These are phyloP conservation scores for Umbelopsis isabellina DNA, from an alignment of 192 early-diverging fungal genomes.

Conservation along the genomic window DNA sequence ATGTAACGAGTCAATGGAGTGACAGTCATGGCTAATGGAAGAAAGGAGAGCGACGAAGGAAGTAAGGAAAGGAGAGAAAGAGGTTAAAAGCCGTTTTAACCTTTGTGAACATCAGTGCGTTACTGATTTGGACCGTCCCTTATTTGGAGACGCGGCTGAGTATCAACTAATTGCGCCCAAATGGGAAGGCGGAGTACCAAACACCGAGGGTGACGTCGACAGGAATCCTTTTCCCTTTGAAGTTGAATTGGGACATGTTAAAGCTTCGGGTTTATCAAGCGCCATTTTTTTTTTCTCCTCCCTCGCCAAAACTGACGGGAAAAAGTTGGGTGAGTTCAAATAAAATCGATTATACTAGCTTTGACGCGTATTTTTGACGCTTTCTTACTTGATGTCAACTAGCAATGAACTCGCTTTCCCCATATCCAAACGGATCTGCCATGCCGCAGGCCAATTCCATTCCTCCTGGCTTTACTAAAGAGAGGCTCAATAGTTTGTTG, in stretches of 20 bases:
- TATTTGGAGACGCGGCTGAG: too few relatives aligned
- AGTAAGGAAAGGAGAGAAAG: neutral
- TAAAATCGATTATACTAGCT: neutral
- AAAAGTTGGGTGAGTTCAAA: slow-evolving; percentile 23
- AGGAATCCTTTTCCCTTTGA: neutral
- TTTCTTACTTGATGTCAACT: slow-evolving; percentile 11
- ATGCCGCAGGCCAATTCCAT: slow-evolving; percentile 17
- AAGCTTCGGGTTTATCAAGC: neutral
- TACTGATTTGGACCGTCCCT: neutral
- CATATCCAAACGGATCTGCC: slow-evolving; percentile 21
- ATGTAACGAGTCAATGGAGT: slow-evolving; percentile 16
- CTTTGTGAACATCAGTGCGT: neutral
- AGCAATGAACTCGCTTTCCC: slow-evolving; percentile 20
- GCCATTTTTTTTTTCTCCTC: slow-evolving; percentile 12
- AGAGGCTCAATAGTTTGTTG: slow-evolving; percentile 31
- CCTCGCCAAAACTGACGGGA: slow-evolving; percentile 19
- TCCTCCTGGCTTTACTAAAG: slow-evolving; percentile 28
- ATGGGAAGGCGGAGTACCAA: neutral
- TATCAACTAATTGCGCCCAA: too few relatives aligned
- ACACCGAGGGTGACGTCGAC: slow-evolving; percentile 1
- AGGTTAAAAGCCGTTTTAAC: neutral
- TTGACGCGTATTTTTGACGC: slow-evolving; percentile 21
- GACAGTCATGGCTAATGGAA: slow-evolving; percentile 1
- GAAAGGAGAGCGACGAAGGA: neutral
- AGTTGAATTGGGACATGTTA: neutral